Base-by-base conservation (phyloP, 768 basidiomycete species). In the Pleurotus sapidus region DNA sequence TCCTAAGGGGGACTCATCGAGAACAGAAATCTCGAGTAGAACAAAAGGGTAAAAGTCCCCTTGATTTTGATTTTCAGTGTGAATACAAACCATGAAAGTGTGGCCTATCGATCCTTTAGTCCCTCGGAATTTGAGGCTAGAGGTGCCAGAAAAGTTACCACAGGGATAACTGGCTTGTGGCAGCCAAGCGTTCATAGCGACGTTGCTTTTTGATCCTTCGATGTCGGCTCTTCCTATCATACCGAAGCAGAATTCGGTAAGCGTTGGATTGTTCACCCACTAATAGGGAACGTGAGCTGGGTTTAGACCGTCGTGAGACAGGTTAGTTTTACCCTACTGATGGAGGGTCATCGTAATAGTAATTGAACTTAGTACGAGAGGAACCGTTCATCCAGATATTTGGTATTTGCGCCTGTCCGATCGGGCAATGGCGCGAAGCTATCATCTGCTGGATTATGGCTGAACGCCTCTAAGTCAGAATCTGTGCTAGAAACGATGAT, bases 321-420 rank as follows among this genome's bases (percentile, higher is more conserved):
- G 86, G 84, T 87, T 87, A 87, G 84, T 87, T 87, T 86, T 87
- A 87, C 84, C 83, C 84, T 87, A 84, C 83, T 86, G 83, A 85
- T 86, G 84, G 79, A 81, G 82, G 70, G 83, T 85, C 77, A 74
- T 84, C 80, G 78, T 79, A 81, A 86, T 78, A 82, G 84, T 84
- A 86, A 86, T 87, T 83, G 81, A 83, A 82, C 83, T 83, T 84
- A 87, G 85, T 87, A 86, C 82, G 80, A 86, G 84, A 87, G 85
- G 86, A 87, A 88, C 86, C 77, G 83, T 83, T 83, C 81, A 84
- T 87, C 86, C 85, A 82, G 83, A 86, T 84, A 86, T 81, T 86
- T 86, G 85, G 85, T 86, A 84, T 85, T 84, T 86, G 84, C 81
- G 72, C 77, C 83, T 85, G 84, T 85, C 84, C 80, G 82, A 86